A percentile compares a stretch with the other conserved stretches of the same genome.
Evolutionary conservation across 1,284 basidiomycete genomes (phyloP).

Genomic region (Irpex sp.): DNA sequence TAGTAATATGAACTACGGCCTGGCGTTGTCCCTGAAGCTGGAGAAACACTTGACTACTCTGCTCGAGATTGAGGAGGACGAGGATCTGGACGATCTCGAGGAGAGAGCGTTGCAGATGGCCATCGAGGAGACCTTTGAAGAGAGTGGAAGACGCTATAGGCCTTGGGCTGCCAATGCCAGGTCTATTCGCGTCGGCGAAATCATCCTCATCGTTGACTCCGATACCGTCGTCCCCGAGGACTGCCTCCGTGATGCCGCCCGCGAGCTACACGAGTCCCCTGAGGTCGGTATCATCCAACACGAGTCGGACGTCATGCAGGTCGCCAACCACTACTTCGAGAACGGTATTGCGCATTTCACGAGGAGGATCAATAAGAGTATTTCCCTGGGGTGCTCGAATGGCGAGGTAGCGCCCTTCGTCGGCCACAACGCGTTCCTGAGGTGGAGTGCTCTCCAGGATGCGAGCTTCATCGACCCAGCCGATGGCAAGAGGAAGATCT

Average conservation of each 20-base stretch:
- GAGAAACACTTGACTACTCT: too few relatives aligned
- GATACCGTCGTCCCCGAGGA: constrained; percentile 57
- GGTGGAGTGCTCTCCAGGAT: constrained; percentile 82
- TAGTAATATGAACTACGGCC: constrained; percentile 84
- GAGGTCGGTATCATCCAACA: too few relatives aligned
- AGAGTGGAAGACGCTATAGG: constrained; percentile 29
- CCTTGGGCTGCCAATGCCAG: constrained; percentile 42
- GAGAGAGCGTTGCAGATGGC: constrained; percentile 35
- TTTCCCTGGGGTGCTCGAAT: constrained; percentile 70
- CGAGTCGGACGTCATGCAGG: constrained; percentile 53
- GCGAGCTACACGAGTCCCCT: too few relatives aligned
- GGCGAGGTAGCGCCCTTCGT: constrained; percentile 84
- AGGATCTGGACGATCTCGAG: too few relatives aligned
- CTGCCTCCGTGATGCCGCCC: too few relatives aligned
- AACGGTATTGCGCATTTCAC: constrained; percentile 84
- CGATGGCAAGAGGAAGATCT: constrained; percentile 67
- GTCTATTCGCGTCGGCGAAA: too few relatives aligned
- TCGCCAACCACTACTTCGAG: constrained; percentile 58
- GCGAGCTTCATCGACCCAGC: constrained; percentile 64
- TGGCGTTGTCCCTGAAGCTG: constrained; percentile 64
- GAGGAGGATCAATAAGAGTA: constrained; percentile 69
- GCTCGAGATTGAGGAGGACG: too few relatives aligned
- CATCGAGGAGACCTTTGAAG: constrained; percentile 38
- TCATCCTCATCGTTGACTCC: constrained; percentile 45
- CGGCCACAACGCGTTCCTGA: constrained; percentile 84